Base-by-base conservation (phyloP, 495 filamentous ascomycete species). In the Lophiostoma macrostomum region DNA sequence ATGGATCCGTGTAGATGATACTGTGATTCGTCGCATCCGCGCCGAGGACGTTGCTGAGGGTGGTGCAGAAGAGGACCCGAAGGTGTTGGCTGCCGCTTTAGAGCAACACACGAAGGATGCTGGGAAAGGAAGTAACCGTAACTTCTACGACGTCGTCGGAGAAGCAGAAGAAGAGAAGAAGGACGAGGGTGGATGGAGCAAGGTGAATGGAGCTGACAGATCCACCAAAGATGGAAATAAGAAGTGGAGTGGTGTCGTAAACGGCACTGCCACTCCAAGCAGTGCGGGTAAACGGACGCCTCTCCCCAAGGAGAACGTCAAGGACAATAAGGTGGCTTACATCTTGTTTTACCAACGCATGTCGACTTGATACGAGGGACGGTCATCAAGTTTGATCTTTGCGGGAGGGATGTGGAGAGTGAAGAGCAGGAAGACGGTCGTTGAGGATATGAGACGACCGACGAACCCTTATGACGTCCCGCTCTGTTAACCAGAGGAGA, bases 1-100 rank as follows among this genome's bases (percentile, higher is more conserved):
- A 68, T 98, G 93, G 93, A 86, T 98, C 53, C 85, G 91, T 53
- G 78, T 98, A 47, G 93, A 98, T 66, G 93, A 98, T 66, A 97
- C 93, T 0, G 74, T 88, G 51, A 90, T 98, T 54, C 81, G 85
- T 44, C 87, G 90, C 36, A 80, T 98, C 28, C 79, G 84, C 35
- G 85, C 85, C 56, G 88, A 95, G 60, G 94, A 96, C 55, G 91
- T 98, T 14, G 91, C 88, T 11, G 88, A 94, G 69, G 86, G 80
- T 37, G 90, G 87, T 14, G 77, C 83, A 30, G 86, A 91, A 53
- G 87, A 91, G 53, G 84, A 88, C 66, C 82, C 83, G 0, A 84
- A 84, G 66, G 71, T 82, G 8, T 76, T 86, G 7, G 82, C 82
- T 5, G 78, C 76, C 18, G 81, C 81, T 11, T 68, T 83, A 22